Conservation (phyloP, 805 yeast species). For the Sugiyamaella chiloensis region DNA sequence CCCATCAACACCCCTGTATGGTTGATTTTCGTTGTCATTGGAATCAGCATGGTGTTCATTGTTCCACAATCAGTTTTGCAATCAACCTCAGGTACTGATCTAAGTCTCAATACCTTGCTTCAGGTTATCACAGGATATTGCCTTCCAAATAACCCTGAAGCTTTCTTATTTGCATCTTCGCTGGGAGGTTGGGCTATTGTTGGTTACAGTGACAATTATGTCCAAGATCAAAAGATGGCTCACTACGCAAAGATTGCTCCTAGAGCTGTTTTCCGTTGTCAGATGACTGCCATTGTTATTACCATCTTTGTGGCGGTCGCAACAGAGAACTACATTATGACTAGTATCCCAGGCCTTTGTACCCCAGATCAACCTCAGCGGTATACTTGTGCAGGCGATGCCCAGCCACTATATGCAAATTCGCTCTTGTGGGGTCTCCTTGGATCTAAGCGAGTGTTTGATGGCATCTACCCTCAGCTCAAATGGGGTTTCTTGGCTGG, state of each 20-base stretch:
- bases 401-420: conserved; percentile 46
- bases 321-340: conserved; percentile 34
- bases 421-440: conserved; percentile 56
- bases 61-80: conserved; percentile 59
- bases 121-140: conserved; percentile 66
- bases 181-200: conserved; percentile 43
- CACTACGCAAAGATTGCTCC: conserved; percentile 45
- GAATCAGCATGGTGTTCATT: conserved; percentile 53
- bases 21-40: conserved; percentile 57
- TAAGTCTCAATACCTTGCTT: conserved; percentile 60
- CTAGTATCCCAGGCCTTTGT: conserved; percentile 39
- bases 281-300: conserved; percentile 42
- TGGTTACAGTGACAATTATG: conserved; percentile 60
- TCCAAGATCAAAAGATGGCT: conserved; percentile 52
- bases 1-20: conserved; percentile 54
- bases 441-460: conserved; percentile 52
- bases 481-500: conserved; percentile 67
- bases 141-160: conserved; percentile 58
- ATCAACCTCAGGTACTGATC: conserved; percentile 54
- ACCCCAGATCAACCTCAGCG: conserved; percentile 34
- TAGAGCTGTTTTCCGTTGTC: conserved; percentile 39
- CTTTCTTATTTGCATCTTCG: conserved; percentile 51
- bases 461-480: conserved; percentile 56
- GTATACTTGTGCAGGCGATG: conserved; percentile 42
- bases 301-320: conserved; percentile 32